Conservation (phyloP, 768 basidiomycete genomes). For the Auriscalpium orientale region DNA sequence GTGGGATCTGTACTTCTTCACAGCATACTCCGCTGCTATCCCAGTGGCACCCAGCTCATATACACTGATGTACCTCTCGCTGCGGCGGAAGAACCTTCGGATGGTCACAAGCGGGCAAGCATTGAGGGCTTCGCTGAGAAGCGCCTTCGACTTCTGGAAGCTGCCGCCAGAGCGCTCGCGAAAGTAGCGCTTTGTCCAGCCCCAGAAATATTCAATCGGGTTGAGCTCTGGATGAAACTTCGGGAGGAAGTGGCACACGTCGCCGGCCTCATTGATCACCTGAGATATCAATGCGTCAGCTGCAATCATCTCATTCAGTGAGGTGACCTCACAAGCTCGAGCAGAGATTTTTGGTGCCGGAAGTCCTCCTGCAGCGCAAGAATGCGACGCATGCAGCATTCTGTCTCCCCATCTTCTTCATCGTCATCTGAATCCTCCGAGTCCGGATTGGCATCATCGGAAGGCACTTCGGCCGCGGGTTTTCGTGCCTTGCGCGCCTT, state of each 20-base stretch:
- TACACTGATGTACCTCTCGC: too few species aligned
- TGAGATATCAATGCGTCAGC: background rate
- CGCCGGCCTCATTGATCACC: conserved; percentile 5
- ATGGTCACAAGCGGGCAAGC: conserved; percentile 11
- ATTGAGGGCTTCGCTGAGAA: conserved; percentile 7
- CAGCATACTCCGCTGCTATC: too few species aligned
- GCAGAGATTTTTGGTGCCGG: conserved; percentile 8
- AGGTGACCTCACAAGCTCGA: conserved; percentile 7
- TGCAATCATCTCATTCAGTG: background rate
- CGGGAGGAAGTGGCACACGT: conserved; percentile 9
- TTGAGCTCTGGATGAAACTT: conserved; percentile 13
- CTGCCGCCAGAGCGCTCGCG: too few species aligned
- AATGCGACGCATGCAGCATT: conserved; percentile 16
- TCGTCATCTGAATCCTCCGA: too few species aligned
- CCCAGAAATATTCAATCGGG: conserved; percentile 10
- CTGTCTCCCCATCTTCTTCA: too few species aligned
- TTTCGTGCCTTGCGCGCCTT: too few species aligned
- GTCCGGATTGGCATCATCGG: too few species aligned
- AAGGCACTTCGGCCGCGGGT: too few species aligned
- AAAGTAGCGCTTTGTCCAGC: background rate
- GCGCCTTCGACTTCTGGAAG: conserved; percentile 1
- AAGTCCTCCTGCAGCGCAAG: conserved; percentile 13
- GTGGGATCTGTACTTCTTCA: too few species aligned
- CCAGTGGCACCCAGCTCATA: too few species aligned
- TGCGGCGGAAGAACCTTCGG: conserved; percentile 11